Base-by-base conservation (phyloP, 2,329 filamentous ascomycete species). In the Onygena corvina region DNA sequence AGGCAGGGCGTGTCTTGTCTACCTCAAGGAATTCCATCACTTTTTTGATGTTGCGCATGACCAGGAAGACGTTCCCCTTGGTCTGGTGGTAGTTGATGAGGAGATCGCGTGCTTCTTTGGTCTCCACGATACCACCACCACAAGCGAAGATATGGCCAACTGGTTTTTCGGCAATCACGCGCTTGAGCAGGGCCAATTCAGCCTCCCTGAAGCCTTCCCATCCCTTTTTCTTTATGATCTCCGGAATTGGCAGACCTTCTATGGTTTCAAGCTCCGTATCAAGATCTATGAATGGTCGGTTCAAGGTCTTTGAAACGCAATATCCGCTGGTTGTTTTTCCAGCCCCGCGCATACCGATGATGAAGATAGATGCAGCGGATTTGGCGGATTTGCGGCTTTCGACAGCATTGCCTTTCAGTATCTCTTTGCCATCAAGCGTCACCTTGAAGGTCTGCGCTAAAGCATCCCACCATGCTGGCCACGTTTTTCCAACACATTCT, bases 391-490 rank as follows among this genome's bases (percentile, higher is more conserved):
- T 60, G 40, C 68, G 56, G 21, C 57, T 53, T 42, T 65, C 63
- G 4, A 60, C 62, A 51, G 64, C 68, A 25, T 58, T 65, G 4
- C 57, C 52, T 48, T 58, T 60, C 33, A 63, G 62, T 25, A 59
- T 56, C 57, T 93, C 87, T 30, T 82, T 77, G 9, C 92, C 92
- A 52, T 82, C 77, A n/a, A 96, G 71, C 23, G 75, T 68, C 23
- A 85, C 84, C 29, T 80, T 75, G 71, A 95, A 98, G 11, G 79
- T 77, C 57, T 84, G 80, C 18, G 82, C 81, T 50, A 96, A 69
- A 14, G 82, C 80, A 65, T 98, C 92, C 92, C 92, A 98, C 87
- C 92, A 98, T 7, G 90, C 92, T 0, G 92, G 92, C 92, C 92
- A 98, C 2, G 92, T 98, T 74, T 98, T 98, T 34, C 85, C 89